Evolutionary conservation across 179 eudicot species (phyloP).

Genomic region (Vitellaria paradoxa): DNA sequence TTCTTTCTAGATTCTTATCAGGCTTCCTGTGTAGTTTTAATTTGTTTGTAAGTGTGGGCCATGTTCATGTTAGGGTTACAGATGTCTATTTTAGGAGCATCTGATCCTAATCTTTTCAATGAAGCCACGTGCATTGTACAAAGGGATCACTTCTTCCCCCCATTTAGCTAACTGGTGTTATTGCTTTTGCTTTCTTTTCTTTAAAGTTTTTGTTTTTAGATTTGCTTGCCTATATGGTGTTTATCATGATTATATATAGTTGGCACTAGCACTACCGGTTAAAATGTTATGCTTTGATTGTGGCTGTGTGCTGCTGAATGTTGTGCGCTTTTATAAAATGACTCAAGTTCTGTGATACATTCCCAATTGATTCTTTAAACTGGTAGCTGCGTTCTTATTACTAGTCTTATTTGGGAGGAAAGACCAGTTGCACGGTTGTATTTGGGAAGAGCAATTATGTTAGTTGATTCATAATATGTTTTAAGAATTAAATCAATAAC

Average conservation of each 20-base stretch:
- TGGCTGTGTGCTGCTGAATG: no score
- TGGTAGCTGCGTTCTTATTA: not conserved
- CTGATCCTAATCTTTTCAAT: slow-evolving; percentile 2
- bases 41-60: not conserved
- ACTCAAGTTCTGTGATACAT: not conserved
- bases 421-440: not conserved
- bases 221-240: not conserved
- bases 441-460: not conserved
- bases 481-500: no score
- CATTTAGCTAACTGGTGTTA: not conserved
- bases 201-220: no score
- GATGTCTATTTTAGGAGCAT: not conserved
- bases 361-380: not conserved
- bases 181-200: not conserved
- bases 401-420: not conserved
- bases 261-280: not conserved
- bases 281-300: not conserved
- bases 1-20: no score
- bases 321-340: not conserved
- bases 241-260: not conserved
- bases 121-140: not conserved
- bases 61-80: no score
- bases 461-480: no score
- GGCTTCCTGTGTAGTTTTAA: not conserved
- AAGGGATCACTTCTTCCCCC: not conserved